phyloP scores from a whole-genome alignment of 352 stramenopile species.

The Pythium folliculosum region DNA sequence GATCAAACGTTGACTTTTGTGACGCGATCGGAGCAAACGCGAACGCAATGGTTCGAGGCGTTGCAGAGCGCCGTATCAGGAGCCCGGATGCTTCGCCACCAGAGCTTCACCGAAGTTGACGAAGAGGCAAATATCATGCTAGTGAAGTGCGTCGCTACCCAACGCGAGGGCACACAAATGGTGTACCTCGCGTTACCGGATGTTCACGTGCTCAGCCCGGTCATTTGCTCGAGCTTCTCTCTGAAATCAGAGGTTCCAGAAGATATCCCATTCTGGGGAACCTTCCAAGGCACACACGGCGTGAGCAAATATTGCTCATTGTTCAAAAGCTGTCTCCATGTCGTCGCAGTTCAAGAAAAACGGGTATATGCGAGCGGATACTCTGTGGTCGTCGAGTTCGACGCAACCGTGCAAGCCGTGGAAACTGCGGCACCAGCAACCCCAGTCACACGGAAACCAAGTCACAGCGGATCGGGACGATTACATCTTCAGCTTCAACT shows the following conservation, averaged over 20 bases:
- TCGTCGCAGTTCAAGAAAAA: slow-evolving; percentile 62
- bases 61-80: slow-evolving; percentile 53
- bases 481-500: slow-evolving; percentile 32
- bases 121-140: slow-evolving; percentile 62
- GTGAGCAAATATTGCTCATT: slow-evolving; percentile 75
- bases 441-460: slow-evolving; percentile 4
- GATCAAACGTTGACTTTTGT: slow-evolving; percentile 81
- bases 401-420: slow-evolving; percentile 54
- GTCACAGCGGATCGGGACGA: slow-evolving; percentile 1
- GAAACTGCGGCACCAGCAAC: slow-evolving; percentile 30
- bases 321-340: slow-evolving; percentile 61
- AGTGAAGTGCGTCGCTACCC: slow-evolving; percentile 65
- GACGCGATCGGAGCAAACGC: slow-evolving; percentile 51
- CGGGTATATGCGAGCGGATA: slow-evolving; percentile 68
- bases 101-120: slow-evolving; percentile 62
- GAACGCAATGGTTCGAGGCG: slow-evolving; percentile 60
- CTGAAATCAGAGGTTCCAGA: slow-evolving; percentile 79
- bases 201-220: slow-evolving; percentile 54
- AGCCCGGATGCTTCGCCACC: slow-evolving; percentile 43
- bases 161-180: slow-evolving; percentile 36
- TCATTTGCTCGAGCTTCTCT: slow-evolving; percentile 67
- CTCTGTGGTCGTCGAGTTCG: slow-evolving; percentile 80
- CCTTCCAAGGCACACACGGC: slow-evolving; percentile 60
- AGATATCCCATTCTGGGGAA: slow-evolving; percentile 81
- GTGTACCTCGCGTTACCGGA: slow-evolving; percentile 61